Evolutionary conservation across 2,329 filamentous ascomycete genomes (phyloP).

Genomic region (Grosmannia huntii): DNA sequence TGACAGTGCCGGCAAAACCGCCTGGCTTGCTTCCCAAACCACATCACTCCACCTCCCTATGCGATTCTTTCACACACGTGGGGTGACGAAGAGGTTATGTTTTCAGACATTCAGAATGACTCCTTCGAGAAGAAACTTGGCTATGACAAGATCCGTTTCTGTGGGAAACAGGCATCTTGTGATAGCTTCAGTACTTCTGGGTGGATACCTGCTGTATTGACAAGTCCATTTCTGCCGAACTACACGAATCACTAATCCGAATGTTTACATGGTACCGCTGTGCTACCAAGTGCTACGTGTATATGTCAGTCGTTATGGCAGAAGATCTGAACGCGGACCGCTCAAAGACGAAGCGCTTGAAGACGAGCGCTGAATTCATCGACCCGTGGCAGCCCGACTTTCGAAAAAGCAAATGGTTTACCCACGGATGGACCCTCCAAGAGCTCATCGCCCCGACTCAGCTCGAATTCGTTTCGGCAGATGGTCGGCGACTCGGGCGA

Average conservation of each 20-base stretch:
- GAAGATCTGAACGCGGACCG: not conserved
- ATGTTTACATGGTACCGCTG: constrained; percentile 7
- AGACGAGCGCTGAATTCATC: no score
- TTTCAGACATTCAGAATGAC: not conserved
- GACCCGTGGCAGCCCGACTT: not conserved
- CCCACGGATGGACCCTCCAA: constrained; percentile 7
- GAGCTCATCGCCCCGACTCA: constrained; percentile 5
- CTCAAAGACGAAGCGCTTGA: no score
- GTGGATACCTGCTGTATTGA: constrained; percentile 9
- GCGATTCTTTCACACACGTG: constrained; percentile 9
- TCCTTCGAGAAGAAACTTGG: not conserved
- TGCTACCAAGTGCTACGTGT: constrained; percentile 2
- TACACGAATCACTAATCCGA: constrained; percentile 5
- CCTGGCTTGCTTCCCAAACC: not conserved
- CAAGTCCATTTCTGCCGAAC: constrained; percentile 4
- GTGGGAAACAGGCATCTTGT: not conserved
- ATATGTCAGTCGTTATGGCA: constrained; percentile 2
- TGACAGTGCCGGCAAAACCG: constrained; percentile 5
- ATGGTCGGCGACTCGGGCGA: constrained; percentile 1
- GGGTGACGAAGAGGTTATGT: not conserved
- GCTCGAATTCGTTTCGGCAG: constrained; percentile 5
- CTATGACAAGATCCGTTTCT: not conserved
- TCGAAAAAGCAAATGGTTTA: constrained; percentile 7
- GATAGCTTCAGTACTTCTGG: constrained; percentile 1
- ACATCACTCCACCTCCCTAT: not conserved